Evolutionary conservation across 306 rosid genomes (phyloP).

Genomic region (Quercus parvula): DNA sequence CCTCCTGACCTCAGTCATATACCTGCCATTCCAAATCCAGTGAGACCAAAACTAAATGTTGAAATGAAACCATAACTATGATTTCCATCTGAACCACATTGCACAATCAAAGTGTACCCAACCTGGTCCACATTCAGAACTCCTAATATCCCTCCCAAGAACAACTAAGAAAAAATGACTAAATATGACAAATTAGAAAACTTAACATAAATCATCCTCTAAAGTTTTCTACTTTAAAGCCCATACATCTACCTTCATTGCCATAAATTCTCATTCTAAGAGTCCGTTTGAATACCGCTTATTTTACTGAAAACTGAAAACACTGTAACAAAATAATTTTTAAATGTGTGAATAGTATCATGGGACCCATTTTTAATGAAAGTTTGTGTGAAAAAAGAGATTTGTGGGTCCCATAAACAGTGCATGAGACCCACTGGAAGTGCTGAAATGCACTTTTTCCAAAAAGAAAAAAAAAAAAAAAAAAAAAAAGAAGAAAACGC

Average conservation of each 20-base stretch:
- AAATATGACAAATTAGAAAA: not conserved
- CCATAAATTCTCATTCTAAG: not conserved
- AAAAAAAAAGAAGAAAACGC: no score
- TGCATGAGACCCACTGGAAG: no score
- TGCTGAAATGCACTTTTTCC: no score
- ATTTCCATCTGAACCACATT: not conserved
- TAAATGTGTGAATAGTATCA: no score
- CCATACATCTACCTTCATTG: not conserved
- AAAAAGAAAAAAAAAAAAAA: no score
- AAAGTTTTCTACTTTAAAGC: not conserved
- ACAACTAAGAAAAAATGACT: not conserved
- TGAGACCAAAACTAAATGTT: slow-evolving; percentile 13
- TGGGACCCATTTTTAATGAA: no score
- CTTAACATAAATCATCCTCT: not conserved
- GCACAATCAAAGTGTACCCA: not conserved
- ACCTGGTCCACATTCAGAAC: not conserved
- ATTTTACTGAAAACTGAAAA: no score
- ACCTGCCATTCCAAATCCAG: slow-evolving; percentile 47
- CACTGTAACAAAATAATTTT: no score
- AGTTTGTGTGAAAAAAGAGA: no score
- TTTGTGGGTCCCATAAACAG: no score
- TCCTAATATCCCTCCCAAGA: not conserved
- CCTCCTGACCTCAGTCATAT: slow-evolving; percentile 89
- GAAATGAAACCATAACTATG: not conserved
- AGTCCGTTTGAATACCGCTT: no score